Conservation (phyloP, 2,329 filamentous ascomycete species). For the Parascedosporium putredinis region DNA sequence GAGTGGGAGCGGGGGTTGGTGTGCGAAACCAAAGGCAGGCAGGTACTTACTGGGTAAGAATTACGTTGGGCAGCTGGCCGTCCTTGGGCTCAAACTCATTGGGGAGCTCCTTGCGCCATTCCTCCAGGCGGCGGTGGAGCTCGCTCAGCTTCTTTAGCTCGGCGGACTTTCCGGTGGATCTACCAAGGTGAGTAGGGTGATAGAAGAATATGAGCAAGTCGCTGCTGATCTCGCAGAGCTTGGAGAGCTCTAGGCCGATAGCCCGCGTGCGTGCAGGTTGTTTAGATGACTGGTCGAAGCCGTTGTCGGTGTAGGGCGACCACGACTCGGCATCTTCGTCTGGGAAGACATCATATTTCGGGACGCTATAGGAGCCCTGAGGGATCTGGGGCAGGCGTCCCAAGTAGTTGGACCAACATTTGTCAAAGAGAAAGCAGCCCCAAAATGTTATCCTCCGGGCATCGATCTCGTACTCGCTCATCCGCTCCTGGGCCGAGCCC, state of each 20-base stretch:
- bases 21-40: neutral
- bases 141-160: constrained; percentile 91
- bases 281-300: constrained; percentile 58
- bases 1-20: neutral
- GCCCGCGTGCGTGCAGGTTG: constrained; percentile 79
- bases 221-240: constrained; percentile 85
- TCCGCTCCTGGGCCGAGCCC: constrained; percentile 41
- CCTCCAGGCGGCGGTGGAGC: constrained; percentile 78
- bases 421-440: constrained; percentile 98
- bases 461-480: constrained; percentile 78
- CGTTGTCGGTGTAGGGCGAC: constrained; percentile 80
- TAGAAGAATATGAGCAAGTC: constrained; percentile 88
- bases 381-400: constrained; percentile 83
- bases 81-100: constrained; percentile 83
- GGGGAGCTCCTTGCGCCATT: constrained; percentile 77
- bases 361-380: constrained; percentile 67
- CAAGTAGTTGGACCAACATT: constrained; percentile 97
- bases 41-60: constrained; percentile 66
- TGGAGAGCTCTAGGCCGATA: constrained; percentile 69
- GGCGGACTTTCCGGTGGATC: constrained; percentile 60
- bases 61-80: constrained; percentile 75
- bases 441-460: constrained; percentile 88
- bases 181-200: constrained; percentile 59
- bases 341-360: constrained; percentile 85
- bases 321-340: constrained; percentile 77